Evolutionary conservation across 176 grass and related monocot genomes (phyloP), one percentile per base, ranked within the genome.

Genomic region (Musa schizocarpa): DNA sequence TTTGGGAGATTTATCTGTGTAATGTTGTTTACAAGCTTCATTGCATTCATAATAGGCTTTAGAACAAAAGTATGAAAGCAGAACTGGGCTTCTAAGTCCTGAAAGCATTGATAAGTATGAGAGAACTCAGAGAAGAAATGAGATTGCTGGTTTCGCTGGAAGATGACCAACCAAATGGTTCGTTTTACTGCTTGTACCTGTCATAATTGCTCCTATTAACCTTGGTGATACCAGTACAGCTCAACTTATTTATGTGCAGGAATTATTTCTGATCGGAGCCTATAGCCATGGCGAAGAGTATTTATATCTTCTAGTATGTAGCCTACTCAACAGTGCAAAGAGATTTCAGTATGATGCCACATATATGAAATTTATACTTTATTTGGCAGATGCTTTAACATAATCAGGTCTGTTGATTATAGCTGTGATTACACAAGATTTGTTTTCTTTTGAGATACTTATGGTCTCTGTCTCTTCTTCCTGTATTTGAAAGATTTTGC

Each of bases 31-130:
- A 23, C 48, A 61, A 72, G 25, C 27, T 52, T 12, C 16, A 13
- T 64, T 72, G 48, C 3, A 52, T 75, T 78, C 14, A 53, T 43
- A 57, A 82, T 65, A 98, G 94, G 70, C 76, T 24, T 52, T 98
- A 65, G 94, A 98, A 82, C 83, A 91, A 64, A 93, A 89, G 79
- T 98, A 91, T 5, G 86, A 87, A 77, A 85, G 82, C 79, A 87
- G 16, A 79, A 93, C 94, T 50, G 84, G 90, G 51, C 76, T 85
- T 14, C 34, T 26, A 21, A 89, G 90, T 20, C 94, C 94, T 53
- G 94, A 98, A 91, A 87, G 54, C 79, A 73, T 91, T 74, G 86
- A 89, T 26, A 98, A 85, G 52, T 80, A 70, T 52, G 76, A 68
- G 79, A 81, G 48, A 66, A 76, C 64, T 11, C 68, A 52, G 4